These are phyloP conservation scores for Pyrus communis DNA, from an alignment of 306 rosid genomes.

Conservation along the genomic window DNA sequence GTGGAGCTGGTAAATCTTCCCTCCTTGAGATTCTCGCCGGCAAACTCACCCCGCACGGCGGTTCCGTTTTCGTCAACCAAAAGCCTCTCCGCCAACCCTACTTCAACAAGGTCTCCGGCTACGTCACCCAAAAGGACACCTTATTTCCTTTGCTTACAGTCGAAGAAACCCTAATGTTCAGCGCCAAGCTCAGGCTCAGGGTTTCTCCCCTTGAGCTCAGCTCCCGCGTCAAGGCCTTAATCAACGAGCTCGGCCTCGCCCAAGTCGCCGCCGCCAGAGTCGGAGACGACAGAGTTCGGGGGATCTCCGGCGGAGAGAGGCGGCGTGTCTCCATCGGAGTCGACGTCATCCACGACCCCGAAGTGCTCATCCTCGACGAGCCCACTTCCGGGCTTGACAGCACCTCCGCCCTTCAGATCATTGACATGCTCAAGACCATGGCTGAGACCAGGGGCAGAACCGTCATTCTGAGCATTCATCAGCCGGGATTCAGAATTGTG, in stretches of 20 bases:
- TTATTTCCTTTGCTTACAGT: constrained; percentile 80
- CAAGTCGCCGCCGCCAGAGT: constrained; percentile 62
- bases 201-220: constrained; percentile 36
- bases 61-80: constrained; percentile 57
- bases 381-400: constrained; percentile 99
- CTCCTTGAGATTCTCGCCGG: constrained; percentile 85
- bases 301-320: constrained; percentile 90
- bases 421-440: constrained; percentile 80
- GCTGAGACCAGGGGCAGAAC: constrained; percentile 67
- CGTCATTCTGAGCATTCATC: constrained; percentile 76
- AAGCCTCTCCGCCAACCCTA: constrained; percentile 45
- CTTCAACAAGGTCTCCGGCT: constrained; percentile 76
- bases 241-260: constrained; percentile 66
- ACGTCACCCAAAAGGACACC: constrained; percentile 78
- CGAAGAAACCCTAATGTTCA: constrained; percentile 81
- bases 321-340: constrained; percentile 91
- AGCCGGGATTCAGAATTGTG: constrained; percentile 87
- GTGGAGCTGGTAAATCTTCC: constrained; percentile 93
- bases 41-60: constrained; percentile 46
- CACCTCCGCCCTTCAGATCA: constrained; percentile 75
- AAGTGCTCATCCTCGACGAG: constrained; percentile 76
- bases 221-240: constrained; percentile 56
- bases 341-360: constrained; percentile 86
- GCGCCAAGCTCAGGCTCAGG: constrained; percentile 57
- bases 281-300: constrained; percentile 74